These are phyloP conservation scores for Cyclotella sp. DNA, from an alignment of 108 stramenopile species.

Conservation along the genomic window DNA sequence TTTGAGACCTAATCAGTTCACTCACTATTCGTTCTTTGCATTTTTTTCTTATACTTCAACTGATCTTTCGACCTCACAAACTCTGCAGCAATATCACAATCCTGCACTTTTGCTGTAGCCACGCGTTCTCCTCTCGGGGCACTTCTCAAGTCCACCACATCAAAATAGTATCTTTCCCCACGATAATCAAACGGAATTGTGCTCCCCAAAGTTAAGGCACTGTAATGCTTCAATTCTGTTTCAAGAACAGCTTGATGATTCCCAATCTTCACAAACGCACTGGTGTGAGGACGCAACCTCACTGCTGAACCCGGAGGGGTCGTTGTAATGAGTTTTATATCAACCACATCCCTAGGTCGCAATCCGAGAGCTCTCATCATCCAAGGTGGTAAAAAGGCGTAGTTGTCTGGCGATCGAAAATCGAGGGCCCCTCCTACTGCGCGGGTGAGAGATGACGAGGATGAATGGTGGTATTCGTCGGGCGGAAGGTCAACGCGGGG, in stretches of 20 bases:
- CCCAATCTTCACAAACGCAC: constrained; percentile 70
- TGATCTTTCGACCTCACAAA: constrained; percentile 83
- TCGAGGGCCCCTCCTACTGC: constrained; percentile 88
- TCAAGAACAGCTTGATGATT: constrained; percentile 91
- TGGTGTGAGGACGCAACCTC: constrained; percentile 80
- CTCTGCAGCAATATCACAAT: constrained; percentile 89
- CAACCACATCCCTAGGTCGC: constrained; percentile 83
- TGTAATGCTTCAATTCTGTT: constrained; percentile 91
- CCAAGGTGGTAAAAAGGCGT: constrained; percentile 88
- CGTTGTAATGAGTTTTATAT: constrained; percentile 61
- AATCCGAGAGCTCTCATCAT: constrained; percentile 87
- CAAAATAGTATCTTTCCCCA: constrained; percentile 82
- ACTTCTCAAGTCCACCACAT: constrained; percentile 86
- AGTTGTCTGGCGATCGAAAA: constrained; percentile 91
- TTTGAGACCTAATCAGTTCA: not conserved
- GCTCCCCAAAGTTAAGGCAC: constrained; percentile 73
- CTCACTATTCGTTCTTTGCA: not conserved
- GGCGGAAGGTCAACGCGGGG: constrained; percentile 56
- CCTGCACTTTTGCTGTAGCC: constrained; percentile 82
- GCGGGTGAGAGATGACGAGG: constrained; percentile 53
- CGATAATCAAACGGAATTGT: constrained; percentile 90
- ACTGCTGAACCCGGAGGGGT: constrained; percentile 78
- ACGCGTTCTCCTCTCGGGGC: constrained; percentile 85
- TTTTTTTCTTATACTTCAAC: constrained; percentile 42
- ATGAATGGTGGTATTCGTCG: constrained; percentile 49